phyloP scores from a whole-genome alignment of 228 moss, liverwort and hornwort species.

The Sphagnum fallax region DNA sequence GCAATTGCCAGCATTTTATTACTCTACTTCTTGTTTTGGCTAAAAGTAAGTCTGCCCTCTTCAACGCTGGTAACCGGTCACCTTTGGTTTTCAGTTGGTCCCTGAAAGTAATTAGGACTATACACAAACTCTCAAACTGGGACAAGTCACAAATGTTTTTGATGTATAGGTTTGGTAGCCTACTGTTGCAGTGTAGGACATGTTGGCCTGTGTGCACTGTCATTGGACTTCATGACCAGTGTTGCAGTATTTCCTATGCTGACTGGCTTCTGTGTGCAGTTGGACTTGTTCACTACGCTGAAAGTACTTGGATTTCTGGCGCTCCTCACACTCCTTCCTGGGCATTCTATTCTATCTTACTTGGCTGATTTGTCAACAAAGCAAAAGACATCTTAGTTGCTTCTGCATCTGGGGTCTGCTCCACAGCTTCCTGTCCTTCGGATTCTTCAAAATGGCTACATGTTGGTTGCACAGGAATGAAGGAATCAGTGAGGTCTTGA shows the following conservation, averaged over 20 bases:
- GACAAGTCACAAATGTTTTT: background rate
- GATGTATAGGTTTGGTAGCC: background rate
- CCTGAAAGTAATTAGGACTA: background rate
- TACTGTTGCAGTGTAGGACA: background rate
- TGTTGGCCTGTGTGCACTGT: too few relatives aligned
- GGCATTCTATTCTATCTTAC: conserved; percentile 76
- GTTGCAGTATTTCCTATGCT: too few relatives aligned
- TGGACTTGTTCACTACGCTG: conserved; percentile 79
- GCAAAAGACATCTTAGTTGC: conserved; percentile 61
- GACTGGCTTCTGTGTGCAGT: conserved; percentile 16
- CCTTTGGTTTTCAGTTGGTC: background rate
- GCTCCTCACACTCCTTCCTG: conserved; percentile 71
- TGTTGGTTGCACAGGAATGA: too few relatives aligned
- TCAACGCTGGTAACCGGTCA: background rate
- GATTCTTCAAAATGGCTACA: too few relatives aligned
- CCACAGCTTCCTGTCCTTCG: background rate
- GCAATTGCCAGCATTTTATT: conserved; percentile 69
- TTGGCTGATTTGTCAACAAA: conserved; percentile 72
- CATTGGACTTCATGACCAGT: too few relatives aligned
- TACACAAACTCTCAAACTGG: background rate
- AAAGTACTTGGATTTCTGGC: conserved; percentile 64
- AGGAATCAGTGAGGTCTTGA: too few relatives aligned
- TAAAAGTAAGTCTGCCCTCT: conserved; percentile 30
- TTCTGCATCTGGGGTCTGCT: background rate
- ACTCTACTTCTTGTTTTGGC: conserved; percentile 83